Evolutionary conservation across 1,284 basidiomycete species (phyloP).

Genomic region (Stygiomarasmius scandens): DNA sequence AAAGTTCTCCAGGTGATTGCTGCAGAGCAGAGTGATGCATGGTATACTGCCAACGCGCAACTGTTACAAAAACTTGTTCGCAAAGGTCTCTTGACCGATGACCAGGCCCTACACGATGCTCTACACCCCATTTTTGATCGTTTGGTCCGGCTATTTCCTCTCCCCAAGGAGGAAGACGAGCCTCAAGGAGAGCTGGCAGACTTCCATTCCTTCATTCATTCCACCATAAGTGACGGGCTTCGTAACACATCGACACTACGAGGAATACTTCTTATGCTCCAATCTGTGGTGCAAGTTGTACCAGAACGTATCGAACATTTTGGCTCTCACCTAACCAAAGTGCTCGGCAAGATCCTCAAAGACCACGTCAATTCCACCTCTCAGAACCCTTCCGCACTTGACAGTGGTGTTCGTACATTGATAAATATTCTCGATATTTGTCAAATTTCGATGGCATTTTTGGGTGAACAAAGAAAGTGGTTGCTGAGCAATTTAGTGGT

Average conservation of each 20-base stretch:
- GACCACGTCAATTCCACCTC: conserved; percentile 77
- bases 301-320: conserved; percentile 89
- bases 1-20: conserved; percentile 90
- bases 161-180: conserved; percentile 81
- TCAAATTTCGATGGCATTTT: conserved; percentile 61
- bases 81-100: conserved; percentile 84
- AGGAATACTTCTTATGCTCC: conserved; percentile 85
- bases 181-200: conserved; percentile 67
- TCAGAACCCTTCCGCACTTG: conserved; percentile 49
- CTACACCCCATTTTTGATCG: conserved; percentile 87
- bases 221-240: conserved; percentile 83
- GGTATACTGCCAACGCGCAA: conserved; percentile 78
- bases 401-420: conserved; percentile 63
- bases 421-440: conserved; percentile 75
- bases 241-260: conserved; percentile 73
- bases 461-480: conserved; percentile 74
- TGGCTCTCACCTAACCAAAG: conserved; percentile 76
- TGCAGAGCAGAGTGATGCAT: conserved; percentile 81
- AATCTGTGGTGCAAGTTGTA: conserved; percentile 83
- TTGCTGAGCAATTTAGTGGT: conserved; percentile 78
- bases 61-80: conserved; percentile 90
- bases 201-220: conserved; percentile 80
- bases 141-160: conserved; percentile 82
- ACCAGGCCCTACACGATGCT: conserved; percentile 75
- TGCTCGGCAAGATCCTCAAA: conserved; percentile 86